These are phyloP conservation scores for Bacidia rubella DNA, from an alignment of 495 filamentous ascomycete genomes.

Conservation along the genomic window DNA sequence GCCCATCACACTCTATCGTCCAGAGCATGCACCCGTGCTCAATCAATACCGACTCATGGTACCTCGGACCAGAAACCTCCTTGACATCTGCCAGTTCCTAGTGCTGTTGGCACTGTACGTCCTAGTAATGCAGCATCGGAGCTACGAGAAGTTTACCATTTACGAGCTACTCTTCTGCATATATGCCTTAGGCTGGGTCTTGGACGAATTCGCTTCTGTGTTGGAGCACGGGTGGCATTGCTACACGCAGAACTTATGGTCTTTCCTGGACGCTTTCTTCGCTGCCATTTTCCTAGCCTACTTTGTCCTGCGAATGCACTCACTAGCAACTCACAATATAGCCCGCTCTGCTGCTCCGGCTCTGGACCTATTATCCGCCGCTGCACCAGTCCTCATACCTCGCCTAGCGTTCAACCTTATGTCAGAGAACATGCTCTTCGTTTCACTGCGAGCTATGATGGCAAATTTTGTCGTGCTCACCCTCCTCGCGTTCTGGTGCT, in stretches of 20 bases:
- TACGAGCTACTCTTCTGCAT: constrained; percentile 47
- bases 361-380: constrained; percentile 54
- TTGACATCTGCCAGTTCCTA: constrained; percentile 55
- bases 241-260: constrained; percentile 67
- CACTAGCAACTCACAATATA: constrained; percentile 27
- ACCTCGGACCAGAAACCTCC: constrained; percentile 50
- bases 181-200: constrained; percentile 55
- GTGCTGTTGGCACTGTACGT: constrained; percentile 47
- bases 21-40: constrained; percentile 46
- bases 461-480: constrained; percentile 54
- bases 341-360: constrained; percentile 38
- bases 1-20: constrained; percentile 57
- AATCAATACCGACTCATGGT: constrained; percentile 67
- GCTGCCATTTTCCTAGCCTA: constrained; percentile 47
- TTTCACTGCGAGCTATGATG: constrained; percentile 63
- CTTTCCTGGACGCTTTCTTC: constrained; percentile 61
- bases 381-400: constrained; percentile 56
- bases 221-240: constrained; percentile 62
- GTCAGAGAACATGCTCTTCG: constrained; percentile 59
- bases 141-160: constrained; percentile 32
- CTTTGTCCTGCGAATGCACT: constrained; percentile 44
- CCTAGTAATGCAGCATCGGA: constrained; percentile 47
- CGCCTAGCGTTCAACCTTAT: constrained; percentile 61
- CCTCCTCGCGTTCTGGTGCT: constrained; percentile 54
- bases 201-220: constrained; percentile 60